phyloP scores from a whole-genome alignment of 1,284 basidiomycete species.

The Abortiporus biennis region DNA sequence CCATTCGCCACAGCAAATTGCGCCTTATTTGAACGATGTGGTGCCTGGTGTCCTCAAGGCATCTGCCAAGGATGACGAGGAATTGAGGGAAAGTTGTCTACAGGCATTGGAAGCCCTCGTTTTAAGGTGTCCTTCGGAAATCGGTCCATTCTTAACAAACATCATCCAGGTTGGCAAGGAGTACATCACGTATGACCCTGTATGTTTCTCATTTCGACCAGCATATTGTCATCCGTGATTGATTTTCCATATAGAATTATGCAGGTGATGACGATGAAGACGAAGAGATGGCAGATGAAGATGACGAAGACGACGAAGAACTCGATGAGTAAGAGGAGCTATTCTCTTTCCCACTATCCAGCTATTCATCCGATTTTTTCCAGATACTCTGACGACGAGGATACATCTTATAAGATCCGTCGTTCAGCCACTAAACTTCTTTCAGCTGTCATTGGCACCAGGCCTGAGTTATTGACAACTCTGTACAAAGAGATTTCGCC shows the following conservation, averaged over 20 bases:
- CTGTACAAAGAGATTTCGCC: constrained; percentile 86
- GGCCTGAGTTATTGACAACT: constrained; percentile 76
- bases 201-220: constrained; percentile 32
- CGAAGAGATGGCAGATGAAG: constrained; percentile 75
- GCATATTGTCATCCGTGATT: not conserved
- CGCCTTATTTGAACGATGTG: constrained; percentile 50
- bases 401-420: constrained; percentile 98
- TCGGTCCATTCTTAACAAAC: constrained; percentile 63
- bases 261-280: constrained; percentile 79
- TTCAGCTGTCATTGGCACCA: constrained; percentile 78
- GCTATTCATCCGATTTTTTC: not conserved
- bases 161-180: constrained; percentile 69
- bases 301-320: constrained; percentile 76
- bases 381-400: constrained; percentile 96
- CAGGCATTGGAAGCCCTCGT: constrained; percentile 85
- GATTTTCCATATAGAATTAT: constrained; percentile 64
- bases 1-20: constrained; percentile 62
- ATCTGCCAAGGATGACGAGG: constrained; percentile 69
- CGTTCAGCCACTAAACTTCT: constrained; percentile 90
- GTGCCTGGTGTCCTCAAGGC: constrained; percentile 68
- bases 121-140: constrained; percentile 78
- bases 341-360: not conserved
- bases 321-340: constrained; percentile 62
- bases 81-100: constrained; percentile 71
- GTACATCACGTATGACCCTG: constrained; percentile 92